Conservation (phyloP, 139 green algal species). For the Coelastrella sp. region DNA sequence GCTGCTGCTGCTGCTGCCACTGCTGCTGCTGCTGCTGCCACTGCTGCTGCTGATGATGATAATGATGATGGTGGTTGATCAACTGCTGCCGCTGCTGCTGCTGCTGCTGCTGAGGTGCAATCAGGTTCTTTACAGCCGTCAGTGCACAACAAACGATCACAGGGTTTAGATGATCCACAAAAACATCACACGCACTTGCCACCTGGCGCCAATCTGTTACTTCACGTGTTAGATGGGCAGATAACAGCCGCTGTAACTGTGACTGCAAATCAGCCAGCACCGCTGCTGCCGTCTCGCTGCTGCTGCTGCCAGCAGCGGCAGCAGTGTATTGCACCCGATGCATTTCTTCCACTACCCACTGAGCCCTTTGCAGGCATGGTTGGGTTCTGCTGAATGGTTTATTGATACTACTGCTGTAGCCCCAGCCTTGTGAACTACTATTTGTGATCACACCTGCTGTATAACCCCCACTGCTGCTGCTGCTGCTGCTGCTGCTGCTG, state of each 20-base stretch:
- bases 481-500: constrained; percentile 33
- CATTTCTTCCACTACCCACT: constrained; percentile 34
- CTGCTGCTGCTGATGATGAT: background rate
- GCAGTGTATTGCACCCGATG: constrained; percentile 3
- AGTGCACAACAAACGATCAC: background rate
- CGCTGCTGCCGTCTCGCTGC: background rate
- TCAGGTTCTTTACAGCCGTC: background rate
- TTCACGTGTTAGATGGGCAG: background rate
- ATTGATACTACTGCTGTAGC: background rate
- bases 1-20: constrained; percentile 11
- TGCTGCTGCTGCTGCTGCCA: no score
- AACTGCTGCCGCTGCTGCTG: constrained; percentile 9
- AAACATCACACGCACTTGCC: background rate
- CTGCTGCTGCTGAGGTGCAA: background rate
- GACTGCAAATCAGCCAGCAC: background rate
- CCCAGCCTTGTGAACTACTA: background rate
- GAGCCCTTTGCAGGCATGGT: constrained; percentile 22
- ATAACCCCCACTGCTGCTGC: constrained; percentile 28
- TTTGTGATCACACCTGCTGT: background rate
- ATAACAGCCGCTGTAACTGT: constrained; percentile 7
- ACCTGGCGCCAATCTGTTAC: constrained; percentile 4
- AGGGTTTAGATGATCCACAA: constrained; percentile 3
- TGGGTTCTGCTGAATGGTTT: background rate
- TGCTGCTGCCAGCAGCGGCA: background rate
- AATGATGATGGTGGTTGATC: no score